Evolutionary conservation across 2,329 filamentous ascomycete species (phyloP).

Genomic region (Alternaria metachromatica): DNA sequence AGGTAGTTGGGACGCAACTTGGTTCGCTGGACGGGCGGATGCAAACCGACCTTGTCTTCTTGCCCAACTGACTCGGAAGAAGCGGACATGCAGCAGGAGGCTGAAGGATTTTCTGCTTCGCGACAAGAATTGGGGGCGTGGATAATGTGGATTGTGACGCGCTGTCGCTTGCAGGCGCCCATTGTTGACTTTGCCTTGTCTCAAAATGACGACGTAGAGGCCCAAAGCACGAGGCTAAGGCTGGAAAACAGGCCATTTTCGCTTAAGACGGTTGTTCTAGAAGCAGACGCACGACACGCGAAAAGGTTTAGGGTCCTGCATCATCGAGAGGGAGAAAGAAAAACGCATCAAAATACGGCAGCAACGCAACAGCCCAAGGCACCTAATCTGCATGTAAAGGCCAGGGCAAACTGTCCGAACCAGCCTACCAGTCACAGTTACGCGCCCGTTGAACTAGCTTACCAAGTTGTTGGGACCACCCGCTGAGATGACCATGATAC

Average conservation of each 20-base stretch:
- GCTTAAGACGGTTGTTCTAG: conserved; percentile 1
- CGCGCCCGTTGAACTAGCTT: conserved; percentile 2
- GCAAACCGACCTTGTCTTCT: not conserved
- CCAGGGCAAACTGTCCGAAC: not conserved
- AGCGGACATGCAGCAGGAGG: not conserved
- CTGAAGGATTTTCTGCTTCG: not conserved
- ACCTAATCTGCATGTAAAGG: not conserved
- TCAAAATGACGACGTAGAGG: not conserved
- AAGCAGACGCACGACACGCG: not conserved
- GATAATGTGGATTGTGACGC: not conserved
- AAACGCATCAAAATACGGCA: not conserved
- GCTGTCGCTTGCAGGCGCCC: not conserved
- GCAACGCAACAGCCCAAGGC: not conserved
- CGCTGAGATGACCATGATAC: not conserved
- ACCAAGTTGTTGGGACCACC: not conserved
- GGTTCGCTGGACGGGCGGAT: not conserved
- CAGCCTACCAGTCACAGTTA: not conserved
- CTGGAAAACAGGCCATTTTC: not conserved
- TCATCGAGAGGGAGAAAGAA: not conserved
- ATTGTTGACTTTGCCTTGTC: not conserved
- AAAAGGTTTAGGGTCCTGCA: not conserved
- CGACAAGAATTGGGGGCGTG: not conserved
- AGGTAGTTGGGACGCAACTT: not conserved
- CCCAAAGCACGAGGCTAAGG: not conserved
- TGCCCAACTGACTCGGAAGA: not conserved